Evolutionary conservation across 257 asterid genomes (phyloP).

Genomic region (Solanum arcanum): DNA sequence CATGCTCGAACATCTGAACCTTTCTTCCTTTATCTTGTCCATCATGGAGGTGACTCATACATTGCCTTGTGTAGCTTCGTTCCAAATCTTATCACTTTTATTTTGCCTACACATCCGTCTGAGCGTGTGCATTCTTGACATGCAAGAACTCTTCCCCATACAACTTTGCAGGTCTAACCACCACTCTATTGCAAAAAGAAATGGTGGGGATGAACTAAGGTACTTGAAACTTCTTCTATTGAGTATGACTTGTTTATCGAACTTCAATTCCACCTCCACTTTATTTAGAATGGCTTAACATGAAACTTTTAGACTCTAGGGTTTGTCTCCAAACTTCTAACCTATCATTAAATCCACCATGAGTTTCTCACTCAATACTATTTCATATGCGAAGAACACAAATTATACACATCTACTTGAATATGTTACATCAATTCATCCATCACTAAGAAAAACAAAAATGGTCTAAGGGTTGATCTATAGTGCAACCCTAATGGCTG

Average conservation of each 20-base stretch:
- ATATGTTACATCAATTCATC: too few relatives aligned
- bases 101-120: background rate
- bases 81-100: too few relatives aligned
- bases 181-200: background rate
- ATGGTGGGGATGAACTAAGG: background rate
- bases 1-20: background rate
- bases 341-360: too few relatives aligned
- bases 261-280: background rate
- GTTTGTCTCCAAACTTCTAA: too few relatives aligned
- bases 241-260: background rate
- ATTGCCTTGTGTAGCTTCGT: background rate
- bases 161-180: background rate
- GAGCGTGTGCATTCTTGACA: background rate
- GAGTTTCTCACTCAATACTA: too few relatives aligned
- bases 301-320: too few relatives aligned
- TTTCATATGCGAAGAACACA: too few relatives aligned
- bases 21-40: background rate
- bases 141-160: background rate
- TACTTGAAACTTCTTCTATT: background rate
- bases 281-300: too few relatives aligned
- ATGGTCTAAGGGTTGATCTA: too few relatives aligned
- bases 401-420: too few relatives aligned
- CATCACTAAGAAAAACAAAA: too few relatives aligned
- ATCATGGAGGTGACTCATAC: background rate
- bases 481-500: too few relatives aligned